A percentile compares a stretch with the other conserved stretches of the same genome.
Evolutionary conservation across 2,329 filamentous ascomycete genomes (phyloP).

Genomic region (Ascochyta koolunga): DNA sequence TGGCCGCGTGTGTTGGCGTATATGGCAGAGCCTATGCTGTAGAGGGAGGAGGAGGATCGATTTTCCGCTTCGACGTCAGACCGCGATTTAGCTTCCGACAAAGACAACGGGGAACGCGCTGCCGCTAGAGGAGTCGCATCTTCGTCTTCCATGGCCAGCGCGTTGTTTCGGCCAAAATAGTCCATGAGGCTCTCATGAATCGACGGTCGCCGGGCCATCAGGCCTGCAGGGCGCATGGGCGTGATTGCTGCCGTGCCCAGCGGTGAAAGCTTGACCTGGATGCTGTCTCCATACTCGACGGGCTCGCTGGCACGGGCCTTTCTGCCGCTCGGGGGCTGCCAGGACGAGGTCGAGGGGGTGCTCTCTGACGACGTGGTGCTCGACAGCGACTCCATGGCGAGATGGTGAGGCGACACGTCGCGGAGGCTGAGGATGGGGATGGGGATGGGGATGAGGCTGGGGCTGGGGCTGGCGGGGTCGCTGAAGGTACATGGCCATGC

Average conservation of each 20-base stretch:
- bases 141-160: slow-evolving; percentile 57
- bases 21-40: slow-evolving; percentile 69
- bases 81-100: slow-evolving; percentile 57
- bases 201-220: slow-evolving; percentile 47
- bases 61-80: slow-evolving; percentile 60
- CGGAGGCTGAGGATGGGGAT: too few species aligned
- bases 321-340: slow-evolving; percentile 48
- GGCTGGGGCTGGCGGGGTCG: slow-evolving; percentile 13
- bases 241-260: slow-evolving; percentile 53
- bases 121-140: slow-evolving; percentile 48
- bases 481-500: too few species aligned
- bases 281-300: slow-evolving; percentile 65
- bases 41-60: slow-evolving; percentile 71
- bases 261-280: slow-evolving; percentile 72
- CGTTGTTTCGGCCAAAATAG: slow-evolving; percentile 38
- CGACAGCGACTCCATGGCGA: slow-evolving; percentile 40
- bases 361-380: slow-evolving; percentile 49
- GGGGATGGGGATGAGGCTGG: not conserved
- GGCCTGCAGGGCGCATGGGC: slow-evolving; percentile 39
- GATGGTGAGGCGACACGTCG: too few species aligned
- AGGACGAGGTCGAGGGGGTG: slow-evolving; percentile 54
- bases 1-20: slow-evolving; percentile 58
- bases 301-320: slow-evolving; percentile 67
- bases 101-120: slow-evolving; percentile 30
- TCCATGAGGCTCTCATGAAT: slow-evolving; percentile 52